A percentile compares a stretch with the other conserved stretches of the same genome.
phyloP scores from a whole-genome alignment of 345 rosid genomes.

The Rhodamnia rubescens region DNA sequence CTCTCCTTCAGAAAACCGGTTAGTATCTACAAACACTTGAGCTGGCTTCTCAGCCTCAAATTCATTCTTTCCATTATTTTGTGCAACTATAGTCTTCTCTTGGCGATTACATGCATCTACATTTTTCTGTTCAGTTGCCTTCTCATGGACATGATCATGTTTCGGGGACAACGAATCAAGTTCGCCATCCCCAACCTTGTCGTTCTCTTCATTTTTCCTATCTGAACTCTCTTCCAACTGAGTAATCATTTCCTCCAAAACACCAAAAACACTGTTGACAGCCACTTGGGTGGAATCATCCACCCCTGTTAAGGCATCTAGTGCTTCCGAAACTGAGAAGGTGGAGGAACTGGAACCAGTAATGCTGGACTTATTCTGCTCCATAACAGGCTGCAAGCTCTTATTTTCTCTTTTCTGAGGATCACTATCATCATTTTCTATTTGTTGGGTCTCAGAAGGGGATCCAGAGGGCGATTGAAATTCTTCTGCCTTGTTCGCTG shows the following conservation, averaged over 20 bases:
- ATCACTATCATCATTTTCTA: conserved; percentile 40
- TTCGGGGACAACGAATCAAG: conserved; percentile 8
- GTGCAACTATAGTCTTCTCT: conserved; percentile 10
- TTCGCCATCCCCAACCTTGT: conserved; percentile 23
- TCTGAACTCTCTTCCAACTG: conserved; percentile 56
- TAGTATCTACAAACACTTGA: not conserved
- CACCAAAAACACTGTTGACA: conserved; percentile 92
- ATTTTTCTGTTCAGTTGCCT: conserved; percentile 10
- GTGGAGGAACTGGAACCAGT: conserved; percentile 27
- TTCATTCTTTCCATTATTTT: conserved; percentile 13
- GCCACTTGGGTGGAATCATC: conserved; percentile 97
- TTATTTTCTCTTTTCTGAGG: conserved; percentile 43
- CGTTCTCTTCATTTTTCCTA: conserved; percentile 21
- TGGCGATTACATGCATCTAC: not conserved
- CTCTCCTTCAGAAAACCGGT: conserved; percentile 4
- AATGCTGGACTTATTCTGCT: conserved; percentile 25
- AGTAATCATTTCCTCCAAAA: conserved; percentile 75
- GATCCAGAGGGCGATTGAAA: conserved; percentile 21
- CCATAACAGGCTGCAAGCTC: conserved; percentile 24
- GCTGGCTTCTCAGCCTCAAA: conserved; percentile 12
- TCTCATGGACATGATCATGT: conserved; percentile 12
- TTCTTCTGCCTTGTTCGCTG: conserved; percentile 22
- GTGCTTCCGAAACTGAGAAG: conserved; percentile 63
- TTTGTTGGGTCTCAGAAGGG: conserved; percentile 34
- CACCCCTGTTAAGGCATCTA: conserved; percentile 82